Percentiles rank a stretch among this genome's conserved stretches.
Evolutionary conservation across 2,329 filamentous ascomycete species (phyloP).

Genomic region (Pseudogymnoascus sp.): DNA sequence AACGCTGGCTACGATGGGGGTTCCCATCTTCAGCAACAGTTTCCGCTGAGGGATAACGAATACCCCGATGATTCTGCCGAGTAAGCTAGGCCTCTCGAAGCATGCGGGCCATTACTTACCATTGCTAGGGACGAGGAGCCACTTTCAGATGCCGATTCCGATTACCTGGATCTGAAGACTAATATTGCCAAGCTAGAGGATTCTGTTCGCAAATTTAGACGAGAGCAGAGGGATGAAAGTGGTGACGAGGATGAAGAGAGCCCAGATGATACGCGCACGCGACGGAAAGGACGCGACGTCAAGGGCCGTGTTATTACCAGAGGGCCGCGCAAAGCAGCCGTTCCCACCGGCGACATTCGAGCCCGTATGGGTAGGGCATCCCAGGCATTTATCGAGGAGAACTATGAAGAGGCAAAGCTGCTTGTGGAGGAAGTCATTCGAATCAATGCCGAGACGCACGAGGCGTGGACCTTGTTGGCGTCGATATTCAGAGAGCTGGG

Average conservation of each 20-base stretch:
- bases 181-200: conserved; percentile 34
- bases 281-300: conserved; percentile 11
- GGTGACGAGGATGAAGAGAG: not conserved
- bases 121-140: conserved; percentile 11
- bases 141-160: conserved; percentile 34
- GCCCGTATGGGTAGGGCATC: conserved; percentile 59
- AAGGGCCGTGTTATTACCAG: conserved; percentile 17
- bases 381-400: conserved; percentile 55
- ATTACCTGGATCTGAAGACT: conserved; percentile 35
- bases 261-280: conserved; percentile 9
- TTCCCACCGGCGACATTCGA: conserved; percentile 66
- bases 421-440: conserved; percentile 57
- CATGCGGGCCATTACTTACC: not conserved
- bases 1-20: not conserved
- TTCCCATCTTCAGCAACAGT: not conserved
- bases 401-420: conserved; percentile 53
- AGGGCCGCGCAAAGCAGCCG: conserved; percentile 49
- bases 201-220: conserved; percentile 19
- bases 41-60: not conserved
- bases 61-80: not conserved
- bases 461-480: conserved; percentile 57
- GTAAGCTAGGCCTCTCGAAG: not conserved
- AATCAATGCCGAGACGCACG: conserved; percentile 60
- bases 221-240: conserved; percentile 14
- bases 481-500: conserved; percentile 56